These are phyloP conservation scores for Immersiporthe knoxdaviesiana DNA, from an alignment of 2,329 filamentous ascomycete genomes.

Conservation along the genomic window DNA sequence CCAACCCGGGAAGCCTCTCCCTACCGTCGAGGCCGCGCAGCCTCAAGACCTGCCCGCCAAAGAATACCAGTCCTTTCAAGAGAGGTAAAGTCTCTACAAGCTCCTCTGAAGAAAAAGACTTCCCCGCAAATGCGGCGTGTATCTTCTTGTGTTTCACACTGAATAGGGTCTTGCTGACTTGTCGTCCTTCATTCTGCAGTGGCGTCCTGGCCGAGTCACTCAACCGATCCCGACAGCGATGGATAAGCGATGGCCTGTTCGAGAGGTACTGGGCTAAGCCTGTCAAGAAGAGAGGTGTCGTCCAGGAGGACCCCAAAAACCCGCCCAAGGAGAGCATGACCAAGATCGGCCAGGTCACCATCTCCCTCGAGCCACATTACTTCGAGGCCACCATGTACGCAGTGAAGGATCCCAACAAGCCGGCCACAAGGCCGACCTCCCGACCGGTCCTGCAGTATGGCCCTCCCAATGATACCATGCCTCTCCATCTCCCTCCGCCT, in stretches of 20 bases:
- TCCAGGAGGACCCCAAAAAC: constrained; percentile 67
- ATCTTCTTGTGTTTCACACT: not conserved
- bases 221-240: constrained; percentile 71
- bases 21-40: constrained; percentile 71
- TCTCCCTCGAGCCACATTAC: constrained; percentile 79
- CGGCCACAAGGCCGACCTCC: constrained; percentile 44
- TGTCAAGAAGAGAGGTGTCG: constrained; percentile 66
- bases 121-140: not conserved
- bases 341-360: constrained; percentile 72
- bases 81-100: constrained; percentile 57
- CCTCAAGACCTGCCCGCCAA: constrained; percentile 61
- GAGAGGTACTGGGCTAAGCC: constrained; percentile 80
- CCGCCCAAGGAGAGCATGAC: constrained; percentile 72
- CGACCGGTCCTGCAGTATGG: constrained; percentile 69
- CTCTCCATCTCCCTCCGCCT: constrained; percentile 50
- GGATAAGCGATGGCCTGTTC: constrained; percentile 73
- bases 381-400: constrained; percentile 76
- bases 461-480: constrained; percentile 65
- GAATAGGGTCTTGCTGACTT: constrained; percentile 31
- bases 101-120: not conserved
- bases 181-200: constrained; percentile 47
- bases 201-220: constrained; percentile 77
- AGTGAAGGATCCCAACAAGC: constrained; percentile 66
- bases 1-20: constrained; percentile 68
- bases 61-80: constrained; percentile 74